phyloP scores from a whole-genome alignment of 2,329 filamentous ascomycete species.

The Pseudonectria foliicola region DNA sequence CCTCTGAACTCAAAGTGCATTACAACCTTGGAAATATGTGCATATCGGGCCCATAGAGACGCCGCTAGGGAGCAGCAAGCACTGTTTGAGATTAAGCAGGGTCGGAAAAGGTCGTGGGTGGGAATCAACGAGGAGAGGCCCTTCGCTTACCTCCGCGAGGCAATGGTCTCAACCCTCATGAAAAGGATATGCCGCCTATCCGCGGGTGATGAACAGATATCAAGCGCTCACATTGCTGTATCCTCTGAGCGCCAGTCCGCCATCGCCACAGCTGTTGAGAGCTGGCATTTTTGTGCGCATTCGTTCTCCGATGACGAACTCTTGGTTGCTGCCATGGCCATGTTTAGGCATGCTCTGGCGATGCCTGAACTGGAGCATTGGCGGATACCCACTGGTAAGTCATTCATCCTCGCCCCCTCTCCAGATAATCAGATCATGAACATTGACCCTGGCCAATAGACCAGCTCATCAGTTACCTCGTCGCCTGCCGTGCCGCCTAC shows the following conservation, averaged over 20 bases:
- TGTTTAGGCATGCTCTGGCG: slow-evolving; percentile 81
- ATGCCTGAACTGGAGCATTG: slow-evolving; percentile 77
- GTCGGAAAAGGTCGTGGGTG: slow-evolving; percentile 85
- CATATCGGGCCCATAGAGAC: slow-evolving; percentile 74
- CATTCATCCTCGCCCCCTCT: too few species aligned
- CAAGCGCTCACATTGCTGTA: slow-evolving; percentile 61
- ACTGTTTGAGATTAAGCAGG: slow-evolving; percentile 63
- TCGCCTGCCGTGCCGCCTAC: slow-evolving; percentile 88
- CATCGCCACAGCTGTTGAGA: slow-evolving; percentile 63
- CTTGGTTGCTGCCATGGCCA: slow-evolving; percentile 73
- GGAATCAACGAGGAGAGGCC: slow-evolving; percentile 78
- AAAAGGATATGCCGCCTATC: slow-evolving; percentile 73
- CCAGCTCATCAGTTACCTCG: slow-evolving; percentile 75
- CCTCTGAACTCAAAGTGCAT: slow-evolving; percentile 69
- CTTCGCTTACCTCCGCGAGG: slow-evolving; percentile 82
- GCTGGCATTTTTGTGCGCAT: slow-evolving; percentile 86
- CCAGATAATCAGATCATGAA: too few species aligned
- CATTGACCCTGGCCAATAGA: slow-evolving; percentile 47
- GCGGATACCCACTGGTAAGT: slow-evolving; percentile 69
- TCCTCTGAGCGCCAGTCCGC: slow-evolving; percentile 55
- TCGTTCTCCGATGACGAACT: slow-evolving; percentile 87
- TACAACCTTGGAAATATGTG: slow-evolving; percentile 71
- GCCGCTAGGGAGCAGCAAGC: slow-evolving; percentile 66
- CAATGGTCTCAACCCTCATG: slow-evolving; percentile 90
- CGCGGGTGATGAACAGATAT: slow-evolving; percentile 55